Base-by-base conservation (phyloP, 176 grass and related monocot genomes). In the Oryza punctata region DNA sequence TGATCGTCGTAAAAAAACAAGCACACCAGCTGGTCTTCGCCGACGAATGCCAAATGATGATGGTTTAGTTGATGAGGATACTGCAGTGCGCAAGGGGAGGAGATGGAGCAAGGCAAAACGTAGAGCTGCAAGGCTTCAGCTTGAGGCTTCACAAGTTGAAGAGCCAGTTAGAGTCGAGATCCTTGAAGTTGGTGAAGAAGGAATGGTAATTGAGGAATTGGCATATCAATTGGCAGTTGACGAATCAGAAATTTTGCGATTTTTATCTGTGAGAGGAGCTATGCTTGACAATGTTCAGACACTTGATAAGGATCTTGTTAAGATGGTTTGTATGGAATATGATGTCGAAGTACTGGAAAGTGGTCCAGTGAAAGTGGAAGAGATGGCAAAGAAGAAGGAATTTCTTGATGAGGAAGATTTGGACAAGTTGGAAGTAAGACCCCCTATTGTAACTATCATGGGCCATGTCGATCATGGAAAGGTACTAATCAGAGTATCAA, bases 391-490 rank as follows among this genome's bases (percentile, higher is more conserved):
- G 89, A 98, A 98, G 83, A 93, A 86, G 60, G 93, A 95, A 47
- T 83, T 98, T 70, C 83, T 98, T 61, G 96, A 98, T 63, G 96
- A 90, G 61, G 89, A 98, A 72, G 96, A 98, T 87, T 88, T 98
- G 64, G 93, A 91, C 54, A 90, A 80, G 70, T 67, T 98, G 79
- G 93, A 98, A 91, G 68, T 72, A n/a, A 87, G 96, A 63, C 93
- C 93, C 52, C 96, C 96, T 61, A 92, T 98, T 89, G 92, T 98
- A 78, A 98, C 96, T 75, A 98, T 98, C 49, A 98, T 98, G 96
- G 96, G 96, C 33, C 96, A 98, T 83, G 96, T 98, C 19, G 96
- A 98, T 91, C 96, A 98, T 63, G 96, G 96, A 50, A 98, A 98
- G 93, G 96, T 98, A 91, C 82, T 19, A 75, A 40, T 14, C 38